These are phyloP conservation scores for Neonectria ditissima DNA, from an alignment of 2,329 filamentous ascomycete genomes.

Conservation along the genomic window DNA sequence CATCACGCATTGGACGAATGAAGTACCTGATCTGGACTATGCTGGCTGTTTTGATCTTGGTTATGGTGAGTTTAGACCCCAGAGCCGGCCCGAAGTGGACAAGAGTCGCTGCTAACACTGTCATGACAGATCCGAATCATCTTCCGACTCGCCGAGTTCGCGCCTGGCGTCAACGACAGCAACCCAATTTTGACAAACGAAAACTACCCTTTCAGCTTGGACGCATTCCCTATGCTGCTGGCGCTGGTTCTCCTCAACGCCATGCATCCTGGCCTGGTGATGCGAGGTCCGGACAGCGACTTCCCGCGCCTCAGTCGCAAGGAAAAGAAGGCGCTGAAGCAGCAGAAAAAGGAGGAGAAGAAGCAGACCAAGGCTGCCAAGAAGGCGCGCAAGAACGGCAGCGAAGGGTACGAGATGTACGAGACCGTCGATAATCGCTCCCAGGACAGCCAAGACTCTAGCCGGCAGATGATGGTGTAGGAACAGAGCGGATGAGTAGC, in stretches of 20 bases:
- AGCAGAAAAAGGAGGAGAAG: constrained; percentile 51
- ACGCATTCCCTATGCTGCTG: constrained; percentile 68
- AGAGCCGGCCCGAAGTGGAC: background rate
- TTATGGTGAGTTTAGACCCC: constrained; percentile 47
- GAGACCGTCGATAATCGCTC: constrained; percentile 16
- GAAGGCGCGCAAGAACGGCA: constrained; percentile 37
- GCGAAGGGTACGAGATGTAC: constrained; percentile 31
- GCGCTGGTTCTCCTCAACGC: constrained; percentile 56
- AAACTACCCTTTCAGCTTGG: constrained; percentile 62
- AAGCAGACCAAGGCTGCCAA: constrained; percentile 37
- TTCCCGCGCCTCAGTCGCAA: constrained; percentile 56
- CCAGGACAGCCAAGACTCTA: constrained; percentile 9
- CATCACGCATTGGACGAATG: constrained; percentile 45
- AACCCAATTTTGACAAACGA: constrained; percentile 63
- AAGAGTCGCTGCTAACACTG: constrained; percentile 18
- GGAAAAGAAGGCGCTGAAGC: constrained; percentile 58
- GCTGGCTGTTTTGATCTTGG: constrained; percentile 50
- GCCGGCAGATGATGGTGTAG: constrained; percentile 20
- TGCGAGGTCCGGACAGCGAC: constrained; percentile 58
- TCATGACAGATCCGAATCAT: constrained; percentile 64
- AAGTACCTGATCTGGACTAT: constrained; percentile 50
- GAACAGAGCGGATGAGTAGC: background rate
- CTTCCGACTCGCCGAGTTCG: constrained; percentile 70
- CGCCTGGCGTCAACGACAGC: constrained; percentile 54
- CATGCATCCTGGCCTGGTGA: constrained; percentile 61